Evolutionary conservation across 2,329 filamentous ascomycete species (phyloP), one percentile per base, ranked within the genome.

Genomic region (Seiridium cupressi): DNA sequence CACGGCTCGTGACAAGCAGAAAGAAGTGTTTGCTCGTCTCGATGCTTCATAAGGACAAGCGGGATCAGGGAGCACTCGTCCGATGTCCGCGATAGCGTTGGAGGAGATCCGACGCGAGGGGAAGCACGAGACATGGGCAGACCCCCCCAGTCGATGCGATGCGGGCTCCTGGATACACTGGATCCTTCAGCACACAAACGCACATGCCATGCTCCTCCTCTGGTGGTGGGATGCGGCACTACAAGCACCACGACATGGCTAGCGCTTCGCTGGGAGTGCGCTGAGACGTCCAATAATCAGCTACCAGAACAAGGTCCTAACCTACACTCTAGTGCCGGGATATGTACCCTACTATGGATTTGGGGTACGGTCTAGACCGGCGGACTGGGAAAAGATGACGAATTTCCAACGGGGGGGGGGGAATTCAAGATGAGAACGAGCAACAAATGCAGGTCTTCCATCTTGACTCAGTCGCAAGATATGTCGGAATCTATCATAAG

Each of bases 311-410:
- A 48, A 48, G 38, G 1, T 42, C 38, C 38, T 42, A 42, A 42
- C 7, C 13, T 42, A 42, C 49, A 18, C 42, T 10, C 38, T 47
- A 57, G 54, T 57, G 32, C 54, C 54, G 54, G 54, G 54, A 57
- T 36, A 11, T 13, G 54, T 57, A 44, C 42, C 54, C 54, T 57
- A 57, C 40, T 48, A 18, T 8, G 49, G 32, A 53, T 36, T 32
- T 31, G 35, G 49, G 49, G 49, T 34, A 35, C 26, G 54, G 42
- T 46, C 54, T 47, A 57, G 54, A 46, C 54, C 32, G 42, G 44
- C 35, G 6, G 26, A 34, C 26, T 8, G 26, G 26, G n/a, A 34
- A 13, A 46, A 44, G n/a, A 48, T 57, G 44, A 57, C 40, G 54
- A 57, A 34, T 57, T 44, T 38, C 44, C 18, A 26, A 26, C 18